Conservation (phyloP, 371 early-diverging fungal species). For the Mortierella sp. region DNA sequence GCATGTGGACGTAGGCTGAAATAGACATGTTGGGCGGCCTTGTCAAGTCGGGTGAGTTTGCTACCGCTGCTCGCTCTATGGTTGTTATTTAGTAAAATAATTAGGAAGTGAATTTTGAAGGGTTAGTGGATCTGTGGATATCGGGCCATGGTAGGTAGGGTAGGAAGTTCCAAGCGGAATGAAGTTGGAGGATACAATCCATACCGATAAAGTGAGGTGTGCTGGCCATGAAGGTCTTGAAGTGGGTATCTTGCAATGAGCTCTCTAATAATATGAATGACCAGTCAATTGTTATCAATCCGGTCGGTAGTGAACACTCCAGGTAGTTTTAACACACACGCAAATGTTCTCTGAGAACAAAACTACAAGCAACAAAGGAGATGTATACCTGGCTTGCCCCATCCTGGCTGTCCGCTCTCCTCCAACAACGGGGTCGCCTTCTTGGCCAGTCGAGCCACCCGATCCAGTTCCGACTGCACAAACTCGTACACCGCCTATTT, state of each 20-base stretch:
- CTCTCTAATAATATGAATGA: constrained; percentile 39
- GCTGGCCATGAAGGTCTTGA: constrained; percentile 74
- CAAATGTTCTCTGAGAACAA: too few relatives aligned
- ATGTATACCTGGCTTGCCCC: constrained; percentile 72
- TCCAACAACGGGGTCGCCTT: constrained; percentile 69
- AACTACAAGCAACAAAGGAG: background rate
- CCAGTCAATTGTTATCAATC: background rate
- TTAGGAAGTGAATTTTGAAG: background rate
- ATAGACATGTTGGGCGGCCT: constrained; percentile 68
- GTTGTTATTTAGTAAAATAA: background rate
- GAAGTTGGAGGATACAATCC: background rate
- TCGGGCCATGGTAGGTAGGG: too few relatives aligned
- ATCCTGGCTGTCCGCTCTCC: constrained; percentile 71
- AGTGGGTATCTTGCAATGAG: constrained; percentile 68
- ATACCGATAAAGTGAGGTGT: constrained; percentile 76
- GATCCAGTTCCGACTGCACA: constrained; percentile 69
- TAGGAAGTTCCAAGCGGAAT: too few relatives aligned
- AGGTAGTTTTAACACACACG: too few relatives aligned
- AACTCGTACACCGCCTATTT: constrained; percentile 69
- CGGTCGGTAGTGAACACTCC: too few relatives aligned
- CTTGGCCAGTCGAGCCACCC: constrained; percentile 65
- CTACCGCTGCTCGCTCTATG: constrained; percentile 67
- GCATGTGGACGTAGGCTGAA: constrained; percentile 70
- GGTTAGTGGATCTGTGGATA: background rate
- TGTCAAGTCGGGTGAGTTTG: constrained; percentile 59